A percentile compares a stretch with the other conserved stretches of the same genome.
Conservation (phyloP, 2,329 filamentous ascomycete genomes). For the Hypoxylon sp. region DNA sequence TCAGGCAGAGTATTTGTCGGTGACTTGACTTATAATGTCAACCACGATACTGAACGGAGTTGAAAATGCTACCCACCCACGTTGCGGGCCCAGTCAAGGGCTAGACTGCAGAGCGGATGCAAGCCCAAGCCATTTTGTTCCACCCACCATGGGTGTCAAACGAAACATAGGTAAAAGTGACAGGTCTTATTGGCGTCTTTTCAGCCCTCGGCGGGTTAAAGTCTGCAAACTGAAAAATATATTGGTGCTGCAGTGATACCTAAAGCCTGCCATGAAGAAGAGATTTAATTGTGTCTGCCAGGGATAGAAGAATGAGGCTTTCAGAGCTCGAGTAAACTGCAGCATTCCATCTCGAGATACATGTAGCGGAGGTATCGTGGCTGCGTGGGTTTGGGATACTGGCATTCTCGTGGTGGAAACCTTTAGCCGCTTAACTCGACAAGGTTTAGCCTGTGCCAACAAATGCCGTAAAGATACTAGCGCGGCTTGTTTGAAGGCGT, state of each 20-base stretch:
- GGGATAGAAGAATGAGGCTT: conserved; percentile 10
- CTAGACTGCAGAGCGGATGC: conserved; percentile 36
- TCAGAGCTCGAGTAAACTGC: conserved; percentile 9
- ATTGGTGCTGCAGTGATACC: conserved; percentile 15
- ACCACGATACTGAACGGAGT: conserved; percentile 16
- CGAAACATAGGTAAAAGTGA: conserved; percentile 24
- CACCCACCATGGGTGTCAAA: conserved; percentile 27
- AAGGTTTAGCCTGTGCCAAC: conserved; percentile 36
- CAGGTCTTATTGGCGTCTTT: conserved; percentile 25
- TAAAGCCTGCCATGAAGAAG: background rate
- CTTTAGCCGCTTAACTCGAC: conserved; percentile 33
- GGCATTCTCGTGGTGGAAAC: conserved; percentile 16
- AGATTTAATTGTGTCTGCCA: background rate
- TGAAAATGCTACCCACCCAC: conserved; percentile 38
- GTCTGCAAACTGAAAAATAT: conserved; percentile 10
- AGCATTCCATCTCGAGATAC: conserved; percentile 4
- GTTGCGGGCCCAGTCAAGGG: conserved; percentile 29
- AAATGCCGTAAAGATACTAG: conserved; percentile 37
- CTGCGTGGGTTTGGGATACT: conserved; percentile 35
- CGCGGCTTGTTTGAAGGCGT: conserved; percentile 20
- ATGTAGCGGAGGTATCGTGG: background rate
- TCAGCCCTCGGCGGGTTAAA: conserved; percentile 25
- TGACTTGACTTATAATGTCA: conserved; percentile 24
- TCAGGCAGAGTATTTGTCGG: conserved; percentile 12
- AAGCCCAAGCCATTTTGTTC: conserved; percentile 31